Conservation (phyloP, 208 protist genomes). For the Leishmania amazonensis region DNA sequence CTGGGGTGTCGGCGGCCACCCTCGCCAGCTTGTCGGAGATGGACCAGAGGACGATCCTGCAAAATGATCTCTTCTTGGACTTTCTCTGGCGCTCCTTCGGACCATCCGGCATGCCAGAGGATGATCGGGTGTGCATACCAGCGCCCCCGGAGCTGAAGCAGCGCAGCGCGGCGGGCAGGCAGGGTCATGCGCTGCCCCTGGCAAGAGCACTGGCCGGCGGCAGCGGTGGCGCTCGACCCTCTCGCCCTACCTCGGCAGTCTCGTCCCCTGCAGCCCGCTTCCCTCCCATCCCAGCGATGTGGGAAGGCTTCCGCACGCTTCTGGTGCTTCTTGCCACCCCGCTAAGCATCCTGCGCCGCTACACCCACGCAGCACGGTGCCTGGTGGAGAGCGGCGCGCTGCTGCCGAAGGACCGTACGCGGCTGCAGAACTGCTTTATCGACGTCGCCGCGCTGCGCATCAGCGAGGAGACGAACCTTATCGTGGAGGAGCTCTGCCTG, state of each 20-base stretch:
- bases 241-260: not conserved
- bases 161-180: slow-evolving; percentile 3
- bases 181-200: not conserved
- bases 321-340: slow-evolving; percentile 72
- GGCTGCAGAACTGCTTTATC: slow-evolving; percentile 57
- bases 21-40: slow-evolving; percentile 19
- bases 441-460: slow-evolving; percentile 44
- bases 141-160: slow-evolving; percentile 32
- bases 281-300: slow-evolving; percentile 52
- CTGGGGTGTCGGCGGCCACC: not conserved
- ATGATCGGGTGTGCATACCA: slow-evolving; percentile 39
- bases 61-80: slow-evolving; percentile 47
- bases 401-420: slow-evolving; percentile 24
- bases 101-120: slow-evolving; percentile 39
- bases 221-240: slow-evolving; percentile 2
- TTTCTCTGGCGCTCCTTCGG: slow-evolving; percentile 65
- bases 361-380: slow-evolving; percentile 71
- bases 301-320: slow-evolving; percentile 77
- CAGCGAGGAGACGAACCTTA: slow-evolving; percentile 54
- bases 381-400: slow-evolving; percentile 62
- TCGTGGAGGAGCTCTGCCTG: slow-evolving; percentile 61
- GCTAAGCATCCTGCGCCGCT: slow-evolving; percentile 64
- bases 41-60: slow-evolving; percentile 31
- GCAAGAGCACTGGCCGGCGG: not conserved
- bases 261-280: slow-evolving; percentile 8